Evolutionary conservation across 2,329 filamentous ascomycete species (phyloP), one percentile per base, ranked within the genome.

Genomic region (Parafenestella ontariensis): DNA sequence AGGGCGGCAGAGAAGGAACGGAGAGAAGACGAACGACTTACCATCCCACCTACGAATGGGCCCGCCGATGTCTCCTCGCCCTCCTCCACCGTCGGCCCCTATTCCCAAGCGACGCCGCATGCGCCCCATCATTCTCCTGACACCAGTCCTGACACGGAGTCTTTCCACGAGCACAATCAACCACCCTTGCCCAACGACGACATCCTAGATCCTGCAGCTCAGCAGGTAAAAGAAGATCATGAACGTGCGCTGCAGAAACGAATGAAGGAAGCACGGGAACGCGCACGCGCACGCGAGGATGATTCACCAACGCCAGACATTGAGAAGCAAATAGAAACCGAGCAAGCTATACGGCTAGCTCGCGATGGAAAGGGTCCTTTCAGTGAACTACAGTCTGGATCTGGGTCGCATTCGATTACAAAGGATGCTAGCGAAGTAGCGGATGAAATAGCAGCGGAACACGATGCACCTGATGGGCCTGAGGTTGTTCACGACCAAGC

Each of bases 91-190:
- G 78, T 85, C 49, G 86, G 82, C 28, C 84, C 87, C 1, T 87
- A 88, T 64, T 92, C 89, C 39, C 87, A 87, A 49, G 86, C 88
- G 20, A 95, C 91, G 0, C 89, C 91, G 1, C 84, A 83, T 31
- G 82, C 87, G 34, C 84, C 87, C 55, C 85, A 89, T 58, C 83
- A 82, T 6, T 92, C 90, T 1, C 86, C 89, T 1, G 87, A 89
- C 62, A 92, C 90, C 1, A 92, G 89, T 64, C 87, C 89, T 1
- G 89, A 89, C 49, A 85, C 89, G 49, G 89, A 78, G 24, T 73
- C 77, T 42, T 78, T 79, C 53, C 76, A 72, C 9, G 76, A 77
- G 24, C 70, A 59, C 58, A 34, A 68, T 58, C 59, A 68, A 59
- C 42, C 61, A 29, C 52, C 65, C 54, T 18, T 69, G 55, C 52